A percentile compares a stretch with the other conserved stretches of the same genome.
Conservation (phyloP, 148 eudicot species). For the Fagopyrum homotropicum region DNA sequence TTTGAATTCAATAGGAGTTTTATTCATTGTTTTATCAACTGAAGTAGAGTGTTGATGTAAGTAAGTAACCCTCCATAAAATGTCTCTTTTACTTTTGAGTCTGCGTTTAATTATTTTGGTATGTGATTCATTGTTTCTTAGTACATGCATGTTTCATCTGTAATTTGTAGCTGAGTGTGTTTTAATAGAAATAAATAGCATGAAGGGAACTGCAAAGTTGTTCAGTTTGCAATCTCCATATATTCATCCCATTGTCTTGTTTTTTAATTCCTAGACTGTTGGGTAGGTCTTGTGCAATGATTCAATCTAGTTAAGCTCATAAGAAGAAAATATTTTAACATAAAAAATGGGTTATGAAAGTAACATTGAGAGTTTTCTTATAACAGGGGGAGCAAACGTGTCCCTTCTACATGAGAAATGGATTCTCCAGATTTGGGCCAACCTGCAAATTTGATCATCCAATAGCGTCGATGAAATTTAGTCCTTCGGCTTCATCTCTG, state of each 20-base stretch:
- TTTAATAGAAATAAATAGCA: not conserved
- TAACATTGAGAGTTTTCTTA: not conserved
- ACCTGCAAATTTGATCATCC: constrained; percentile 93
- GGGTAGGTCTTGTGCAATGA: not conserved
- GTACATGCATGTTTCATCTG: not conserved
- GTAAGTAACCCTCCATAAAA: not conserved
- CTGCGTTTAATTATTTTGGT: not conserved
- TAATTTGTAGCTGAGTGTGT: not conserved
- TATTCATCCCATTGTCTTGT: not conserved
- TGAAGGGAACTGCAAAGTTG: not conserved
- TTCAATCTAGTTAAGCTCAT: not conserved
- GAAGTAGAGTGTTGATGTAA: not conserved
- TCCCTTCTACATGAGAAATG: constrained; percentile 68
- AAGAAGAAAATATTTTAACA: not conserved
- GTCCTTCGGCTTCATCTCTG: constrained; percentile 61
- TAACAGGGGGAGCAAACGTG: constrained; percentile 75
- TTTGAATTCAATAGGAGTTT: not conserved
- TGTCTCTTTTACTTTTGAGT: not conserved
- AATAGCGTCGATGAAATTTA: constrained; percentile 44
- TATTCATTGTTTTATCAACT: not conserved
- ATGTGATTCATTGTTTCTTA: not conserved
- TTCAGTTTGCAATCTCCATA: not conserved
- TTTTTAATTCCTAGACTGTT: not conserved
- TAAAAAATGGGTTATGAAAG: not conserved
- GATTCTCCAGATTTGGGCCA: constrained; percentile 77